Percentiles rank a stretch among this genome's conserved stretches.
phyloP scores from a whole-genome alignment of 1,139 yeast genomes.

The Kurtzmaniella quercitrusa region DNA sequence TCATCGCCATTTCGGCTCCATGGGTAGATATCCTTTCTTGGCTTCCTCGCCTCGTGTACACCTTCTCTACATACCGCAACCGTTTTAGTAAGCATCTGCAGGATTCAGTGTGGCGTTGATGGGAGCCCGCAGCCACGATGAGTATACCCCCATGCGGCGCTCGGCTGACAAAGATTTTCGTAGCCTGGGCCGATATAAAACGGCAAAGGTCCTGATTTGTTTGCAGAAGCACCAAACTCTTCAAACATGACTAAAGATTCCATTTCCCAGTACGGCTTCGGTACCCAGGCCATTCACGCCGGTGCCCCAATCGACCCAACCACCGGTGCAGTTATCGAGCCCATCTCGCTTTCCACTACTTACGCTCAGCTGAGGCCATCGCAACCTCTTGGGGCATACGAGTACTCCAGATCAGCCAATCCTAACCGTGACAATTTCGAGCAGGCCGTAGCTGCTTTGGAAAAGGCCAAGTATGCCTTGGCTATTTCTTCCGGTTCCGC shows the following conservation, averaged over 20 bases:
- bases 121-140: not conserved
- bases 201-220: not conserved
- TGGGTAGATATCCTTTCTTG: too few species aligned
- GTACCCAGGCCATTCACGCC: conserved; percentile 80
- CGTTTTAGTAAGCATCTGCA: not conserved
- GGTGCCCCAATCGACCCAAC: conserved; percentile 70
- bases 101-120: not conserved
- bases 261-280: conserved; percentile 43
- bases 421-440: conserved; percentile 87
- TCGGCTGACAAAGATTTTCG: not conserved
- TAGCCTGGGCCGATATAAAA: not conserved
- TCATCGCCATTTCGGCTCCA: too few species aligned
- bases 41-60: not conserved
- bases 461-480: conserved; percentile 70
- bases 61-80: not conserved
- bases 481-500: conserved; percentile 88
- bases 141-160: not conserved
- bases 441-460: conserved; percentile 74
- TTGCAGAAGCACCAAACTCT: not conserved
- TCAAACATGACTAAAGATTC: conserved; percentile 21
- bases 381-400: conserved; percentile 73
- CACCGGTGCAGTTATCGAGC: conserved; percentile 87
- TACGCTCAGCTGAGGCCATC: conserved; percentile 80
- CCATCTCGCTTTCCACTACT: conserved; percentile 82
- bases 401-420: conserved; percentile 83